Evolutionary conservation across 345 rosid genomes (phyloP), one percentile per base, ranked within the genome.

Genomic region (Citrus sp.): DNA sequence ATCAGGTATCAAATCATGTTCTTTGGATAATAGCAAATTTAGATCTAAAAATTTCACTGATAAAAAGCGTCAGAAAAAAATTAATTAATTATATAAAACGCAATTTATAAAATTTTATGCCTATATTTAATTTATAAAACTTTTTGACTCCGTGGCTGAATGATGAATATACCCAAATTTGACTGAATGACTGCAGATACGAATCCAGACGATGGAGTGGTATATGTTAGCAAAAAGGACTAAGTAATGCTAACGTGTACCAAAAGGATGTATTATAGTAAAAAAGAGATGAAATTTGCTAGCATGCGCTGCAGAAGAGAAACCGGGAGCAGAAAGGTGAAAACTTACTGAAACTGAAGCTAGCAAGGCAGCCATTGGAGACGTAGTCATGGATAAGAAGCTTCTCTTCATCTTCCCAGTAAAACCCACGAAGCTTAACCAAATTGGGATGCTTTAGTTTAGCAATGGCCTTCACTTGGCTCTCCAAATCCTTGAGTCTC

Each of bases 361-460:
- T 76, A 37, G 87, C 87, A 81, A 96, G 94, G 88, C 88, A 91
- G 84, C 97, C 97, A 77, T 91, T 87, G 84, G 92, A 73, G 84
- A 89, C 84, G 46, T 84, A 91, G 60, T 96, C 97, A 70, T 87
- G 90, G 85, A 93, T 88, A 7, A 93, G 77, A 75, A 96, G 99
- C 92, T 93, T 93, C 86, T 96, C 99, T 68, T 88, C 90, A 2
- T 82, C 83, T 74, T 90, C 98, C 99, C 99, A 91, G 80, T 87
- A 89, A 70, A 93, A 96, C 73, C 98, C 99, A 19, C 90, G 84
- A 79, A 93, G 74, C 69, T 81, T 84, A 5, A 92, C 93, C 85
- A 96, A 70, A 81, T 96, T 93, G 1, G 87, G 97, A 79, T 96
- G 99, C 77, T 86, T 86, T 42, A 96, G 38, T 84, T 87, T 96